Base-by-base conservation (phyloP, 1,139 yeast species). In the Debaryomyces subglobosus region DNA sequence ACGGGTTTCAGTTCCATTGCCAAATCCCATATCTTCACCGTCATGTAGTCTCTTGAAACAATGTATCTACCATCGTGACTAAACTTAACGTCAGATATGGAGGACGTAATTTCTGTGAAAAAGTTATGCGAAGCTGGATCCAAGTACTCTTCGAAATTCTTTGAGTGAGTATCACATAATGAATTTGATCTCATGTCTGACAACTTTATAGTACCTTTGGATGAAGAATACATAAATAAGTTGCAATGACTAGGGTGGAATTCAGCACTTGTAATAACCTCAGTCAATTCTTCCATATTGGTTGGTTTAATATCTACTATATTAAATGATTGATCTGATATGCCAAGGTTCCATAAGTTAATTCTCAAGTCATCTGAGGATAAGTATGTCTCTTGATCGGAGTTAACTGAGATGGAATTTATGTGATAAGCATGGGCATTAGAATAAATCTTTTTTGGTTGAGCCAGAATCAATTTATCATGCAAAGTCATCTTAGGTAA, bases 391-490 rank as follows among this genome's bases (percentile, higher is more conserved):
- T 95, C 99, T 60, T 91, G 96, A 70, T 95, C 99, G 13, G 95
- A 86, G 68, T 94, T 95, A 56, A 91, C 86, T 49, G 96, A 88
- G 62, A 95, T 90, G 41, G 98, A 90, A 71, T 95, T 94, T 66
- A 95, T 94, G 69, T 95, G 99, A 71, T 95, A 95, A 37, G 99
- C 96, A 70, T 95, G 99, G 15, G 98, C 99, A 70, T 95, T 95
- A 44, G 96, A 84, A 68, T 89, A 95, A 51, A 92, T 86, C 60
- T 86, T 84, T 63, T 94, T 89, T 25, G 99, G 99, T 57, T 92
- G 89, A 1, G 99, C 97, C 35, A 96, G 95, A 51, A 94, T 88
- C 61, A 95, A 88, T 61, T 91, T 91, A 69, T 95, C 99, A 69
- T 94, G 99, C 50, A 89, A 77, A 25, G 96, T 86, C 72, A 90